Base-by-base conservation (phyloP, 106 monocot species). In the Dendrobium chrysotoxum region DNA sequence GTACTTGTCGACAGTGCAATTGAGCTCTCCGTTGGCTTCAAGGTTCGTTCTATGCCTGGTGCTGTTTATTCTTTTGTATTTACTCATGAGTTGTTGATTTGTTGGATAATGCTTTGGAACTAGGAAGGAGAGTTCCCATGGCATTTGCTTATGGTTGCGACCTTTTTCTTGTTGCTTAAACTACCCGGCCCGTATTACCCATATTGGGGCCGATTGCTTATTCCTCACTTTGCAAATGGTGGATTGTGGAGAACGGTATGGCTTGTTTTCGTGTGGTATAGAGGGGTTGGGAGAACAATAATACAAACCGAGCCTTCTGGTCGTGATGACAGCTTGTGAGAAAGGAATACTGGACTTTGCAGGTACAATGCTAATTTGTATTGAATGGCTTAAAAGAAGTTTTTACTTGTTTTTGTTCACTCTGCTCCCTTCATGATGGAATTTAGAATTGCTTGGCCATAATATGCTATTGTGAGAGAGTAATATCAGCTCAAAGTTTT, bases 161-260 rank as follows among this genome's bases (percentile, higher is more conserved):
- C 28, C 44, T 90, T 92, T 75, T 95, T 95, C 73, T 17, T 81
- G 30, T 68, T 95, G 81, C 80, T 92, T 53, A 95, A 95, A 77
- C 76, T 95, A 50, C 88, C 85, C 31, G 95, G 95, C 0, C 95
- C 92, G 0, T 87, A 87, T 82, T 95, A 95, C 75, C 92, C 92
- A 35, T 92, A 95, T 71, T 88, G 85, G 88, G 92, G 88, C 0
- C 83, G 90, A 26, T 72, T 95, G 54, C 46, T 85, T 4, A 65
- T 95, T 84, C 95, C 95, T 30, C 95, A 95, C 81, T 88, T 95
- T 81, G 95, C 92, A 31, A 95, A 92, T 88, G 95, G 95, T 77
- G 92, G 92, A 23, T 80, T 95, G 9, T 95, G 88, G 88, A 85
- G 82, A 47, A 88, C 76, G 68, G 35, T 83, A 78, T 95, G 92